Evolutionary conservation across 2,329 filamentous ascomycete species (phyloP), one percentile per base, ranked within the genome.

Genomic region (Chaetomiaceae sp.): DNA sequence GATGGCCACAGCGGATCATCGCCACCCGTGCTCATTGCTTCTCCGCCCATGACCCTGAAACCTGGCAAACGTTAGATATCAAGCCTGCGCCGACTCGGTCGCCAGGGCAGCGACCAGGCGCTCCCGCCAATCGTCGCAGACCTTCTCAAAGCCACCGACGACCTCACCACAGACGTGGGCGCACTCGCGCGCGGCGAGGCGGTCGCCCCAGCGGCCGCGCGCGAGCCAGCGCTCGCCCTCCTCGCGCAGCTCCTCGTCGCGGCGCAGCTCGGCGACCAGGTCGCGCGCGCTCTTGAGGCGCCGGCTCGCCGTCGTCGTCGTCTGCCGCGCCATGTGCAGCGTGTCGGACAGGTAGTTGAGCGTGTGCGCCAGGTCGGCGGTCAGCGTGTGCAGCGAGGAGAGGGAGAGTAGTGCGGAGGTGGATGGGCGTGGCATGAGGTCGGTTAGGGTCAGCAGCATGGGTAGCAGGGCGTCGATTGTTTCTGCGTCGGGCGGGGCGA

Each of bases 311-410:
- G 85, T 84, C 3, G 82, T 85, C 0, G 88, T 93, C 1, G 87
- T 86, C 66, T 97, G 91, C 11, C 88, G 83, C 26, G 86, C 89
- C 84, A 97, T 95, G 66, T 97, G 91, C 27, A 98, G 74, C 3
- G 88, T 90, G 63, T 98, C 93, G 6, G 87, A 88, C 4, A 98
- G 74, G 55, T 88, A 85, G 57, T 88, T 88, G 38, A 98, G 77
- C 6, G 88, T 87, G 58, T 88, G 79, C 8, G 91, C 79, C 22
- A 91, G 70, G 51, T 89, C 85, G 20, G 78, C 72, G 0, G 86
- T 90, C 53, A 87, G 73, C 6, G 78, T 73, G 61, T 88, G 83
- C 42, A 91, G 74, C 18, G 79, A 75, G 48, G 81, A 75, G 37
- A 90, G 69, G 9, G 85, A 86, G 56, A 75, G 74, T 56, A 85